Base-by-base conservation (phyloP, 2,329 filamentous ascomycete species). In the Aspergillus tamarii region DNA sequence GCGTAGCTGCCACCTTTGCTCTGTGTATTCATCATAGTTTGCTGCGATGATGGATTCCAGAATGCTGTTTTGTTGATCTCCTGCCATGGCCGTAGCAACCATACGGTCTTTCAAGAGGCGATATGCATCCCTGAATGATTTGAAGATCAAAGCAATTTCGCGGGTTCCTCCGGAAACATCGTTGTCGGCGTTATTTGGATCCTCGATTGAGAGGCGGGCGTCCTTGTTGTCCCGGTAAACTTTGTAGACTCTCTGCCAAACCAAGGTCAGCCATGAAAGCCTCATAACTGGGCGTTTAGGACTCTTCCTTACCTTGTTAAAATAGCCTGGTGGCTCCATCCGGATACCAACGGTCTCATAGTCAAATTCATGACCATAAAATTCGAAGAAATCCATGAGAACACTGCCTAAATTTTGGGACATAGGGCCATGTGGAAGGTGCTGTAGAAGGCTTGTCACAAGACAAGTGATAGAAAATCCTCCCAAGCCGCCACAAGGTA, bases 391-490 rank as follows among this genome's bases (percentile, higher is more conserved):
- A 65, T 93, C 88, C 77, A 98, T 86, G 11, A 99, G 83, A 59
- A 96, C 82, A 69, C 93, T 87, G 14, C 93, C 94, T 1, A 96
- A 85, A 69, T 96, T 89, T 56, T 89, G 84, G 43, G 88, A 83
- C 1, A 85, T 82, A 5, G 91, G 88, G 1, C 89, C 83, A 65
- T 89, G 85, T 11, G 93, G 92, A 82, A 93, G 87, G 67, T 92
- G 84, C 74, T 97, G 91, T 54, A 98, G 81, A 77, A 97, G 88
- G 81, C 91, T 95, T 63, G 95, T 92, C 7, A 97, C 92, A 66
- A 99, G 84, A 81, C 95, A 99, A 61, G 94, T 97, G 67, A 96
- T 91, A 1, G 93, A 92, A 75, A 97, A 98, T 3, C 95, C 95
- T 60, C 95, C 95, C 59, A 99, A 88, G 3, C 95, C 95, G 61